Percentiles rank a stretch among this genome's conserved stretches.
Evolutionary conservation across 345 rosid species (phyloP).

Genomic region (Eutrema japonicum): DNA sequence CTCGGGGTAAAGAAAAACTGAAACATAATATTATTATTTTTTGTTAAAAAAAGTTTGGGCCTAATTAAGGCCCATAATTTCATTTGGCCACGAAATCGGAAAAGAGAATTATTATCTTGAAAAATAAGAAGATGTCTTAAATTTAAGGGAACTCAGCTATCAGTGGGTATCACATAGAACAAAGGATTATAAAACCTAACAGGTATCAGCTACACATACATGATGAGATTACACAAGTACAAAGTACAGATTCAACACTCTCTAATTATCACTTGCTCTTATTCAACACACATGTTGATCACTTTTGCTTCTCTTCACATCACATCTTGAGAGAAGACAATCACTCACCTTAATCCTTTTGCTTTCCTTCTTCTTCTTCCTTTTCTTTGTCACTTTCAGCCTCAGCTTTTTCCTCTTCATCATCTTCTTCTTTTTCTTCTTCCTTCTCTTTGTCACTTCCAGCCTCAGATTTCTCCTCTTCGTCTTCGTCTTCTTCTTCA

Average conservation of each 20-base stretch:
- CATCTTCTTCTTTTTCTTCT: slow-evolving; percentile 31
- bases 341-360: slow-evolving; percentile 39
- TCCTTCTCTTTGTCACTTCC: slow-evolving; percentile 46
- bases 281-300: slow-evolving; percentile 23
- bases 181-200: slow-evolving; percentile 14
- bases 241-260: slow-evolving; percentile 17
- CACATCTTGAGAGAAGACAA: slow-evolving; percentile 20
- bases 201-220: slow-evolving; percentile 38
- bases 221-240: slow-evolving; percentile 38
- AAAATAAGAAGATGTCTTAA: slow-evolving; percentile 14
- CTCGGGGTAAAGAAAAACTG: slow-evolving; percentile 14
- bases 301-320: slow-evolving; percentile 29
- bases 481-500: slow-evolving; percentile 68
- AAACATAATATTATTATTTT: neutral
- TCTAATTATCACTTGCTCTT: slow-evolving; percentile 23
- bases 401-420: slow-evolving; percentile 52
- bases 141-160: neutral
- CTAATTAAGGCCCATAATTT: neutral
- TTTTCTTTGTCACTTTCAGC: slow-evolving; percentile 49
- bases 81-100: neutral
- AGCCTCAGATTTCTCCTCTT: slow-evolving; percentile 52
- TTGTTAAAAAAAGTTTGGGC: neutral
- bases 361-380: slow-evolving; percentile 46
- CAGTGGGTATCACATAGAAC: neutral
- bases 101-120: too few relatives aligned